Percentiles rank a stretch among this genome's conserved stretches.
phyloP scores from a whole-genome alignment of 2,329 filamentous ascomycete species.

The Alternaria brassicae region DNA sequence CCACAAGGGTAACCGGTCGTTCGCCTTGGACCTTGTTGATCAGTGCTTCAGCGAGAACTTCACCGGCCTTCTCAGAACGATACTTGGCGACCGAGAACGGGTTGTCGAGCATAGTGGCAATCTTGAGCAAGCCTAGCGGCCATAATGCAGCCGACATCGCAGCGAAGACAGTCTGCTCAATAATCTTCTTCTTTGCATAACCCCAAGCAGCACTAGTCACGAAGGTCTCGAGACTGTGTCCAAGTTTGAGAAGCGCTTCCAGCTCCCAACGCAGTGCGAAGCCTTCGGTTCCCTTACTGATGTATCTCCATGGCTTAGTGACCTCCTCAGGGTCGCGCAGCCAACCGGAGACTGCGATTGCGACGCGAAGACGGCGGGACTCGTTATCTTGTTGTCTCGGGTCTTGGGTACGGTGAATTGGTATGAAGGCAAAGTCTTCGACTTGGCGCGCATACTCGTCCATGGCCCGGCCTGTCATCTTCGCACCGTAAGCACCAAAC shows the following conservation, averaged over 20 bases:
- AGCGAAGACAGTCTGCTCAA: constrained; percentile 65
- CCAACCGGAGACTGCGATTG: constrained; percentile 85
- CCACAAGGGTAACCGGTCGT: constrained; percentile 78
- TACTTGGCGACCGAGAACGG: constrained; percentile 80
- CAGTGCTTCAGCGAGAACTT: constrained; percentile 80
- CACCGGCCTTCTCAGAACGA: constrained; percentile 79
- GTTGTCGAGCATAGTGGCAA: constrained; percentile 72
- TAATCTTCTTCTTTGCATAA: constrained; percentile 75
- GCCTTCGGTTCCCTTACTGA: constrained; percentile 76
- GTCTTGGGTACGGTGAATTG: constrained; percentile 59
- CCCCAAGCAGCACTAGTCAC: constrained; percentile 83
- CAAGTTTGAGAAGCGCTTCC: constrained; percentile 77
- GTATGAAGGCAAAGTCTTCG: constrained; percentile 86
- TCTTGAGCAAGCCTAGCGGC: constrained; percentile 57
- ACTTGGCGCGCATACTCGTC: constrained; percentile 87
- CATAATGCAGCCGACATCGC: constrained; percentile 57
- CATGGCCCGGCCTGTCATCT: constrained; percentile 85
- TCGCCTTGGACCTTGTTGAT: constrained; percentile 84
- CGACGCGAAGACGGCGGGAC: constrained; percentile 70
- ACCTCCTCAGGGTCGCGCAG: constrained; percentile 74
- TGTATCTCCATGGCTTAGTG: constrained; percentile 77
- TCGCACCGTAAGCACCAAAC: constrained; percentile 89
- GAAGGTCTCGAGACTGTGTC: constrained; percentile 77
- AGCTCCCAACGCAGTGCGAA: constrained; percentile 88
- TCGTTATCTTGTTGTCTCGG: constrained; percentile 60